These are phyloP conservation scores for Erodium moschatum DNA, from an alignment of 441 rosid genomes.

Conservation along the genomic window DNA sequence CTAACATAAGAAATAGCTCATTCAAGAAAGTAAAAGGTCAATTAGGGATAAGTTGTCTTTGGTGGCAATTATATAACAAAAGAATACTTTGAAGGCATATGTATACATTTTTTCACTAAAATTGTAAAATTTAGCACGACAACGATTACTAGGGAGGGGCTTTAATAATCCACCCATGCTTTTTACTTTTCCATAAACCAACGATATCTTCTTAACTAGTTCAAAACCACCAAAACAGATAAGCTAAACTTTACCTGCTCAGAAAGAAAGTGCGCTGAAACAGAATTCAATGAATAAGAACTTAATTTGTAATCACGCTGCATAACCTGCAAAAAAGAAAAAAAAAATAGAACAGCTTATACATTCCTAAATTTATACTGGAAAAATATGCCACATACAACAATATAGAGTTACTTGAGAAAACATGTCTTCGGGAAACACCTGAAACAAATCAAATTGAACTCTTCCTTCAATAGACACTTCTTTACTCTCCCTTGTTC, in stretches of 20 bases:
- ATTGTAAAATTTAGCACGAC: background rate
- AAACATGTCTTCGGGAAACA: constrained; percentile 23
- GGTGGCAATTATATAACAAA: background rate
- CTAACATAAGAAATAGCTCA: background rate
- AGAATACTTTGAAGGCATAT: background rate
- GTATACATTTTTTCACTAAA: background rate
- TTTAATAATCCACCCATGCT: background rate
- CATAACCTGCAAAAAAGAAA: constrained; percentile 49
- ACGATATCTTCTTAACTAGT: background rate
- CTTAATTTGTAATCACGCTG: constrained; percentile 88
- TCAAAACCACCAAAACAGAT: background rate
- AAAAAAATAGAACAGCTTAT: constrained; percentile 15
- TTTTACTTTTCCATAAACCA: background rate
- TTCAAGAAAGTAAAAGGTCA: background rate
- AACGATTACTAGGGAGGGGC: background rate
- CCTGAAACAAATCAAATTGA: constrained; percentile 98
- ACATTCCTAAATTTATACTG: constrained; percentile 12
- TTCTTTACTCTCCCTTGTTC: constrained; percentile 94
- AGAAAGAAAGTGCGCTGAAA: constrained; percentile 94
- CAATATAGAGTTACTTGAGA: constrained; percentile 16
- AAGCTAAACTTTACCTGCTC: constrained; percentile 57
- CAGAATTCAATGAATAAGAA: constrained; percentile 92
- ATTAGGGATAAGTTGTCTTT: constrained; percentile 3
- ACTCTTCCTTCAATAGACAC: constrained; percentile 90
- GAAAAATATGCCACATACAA: constrained; percentile 14